Conservation (phyloP, 495 filamentous ascomycete genomes). For the Aspergillus nidulans region DNA sequence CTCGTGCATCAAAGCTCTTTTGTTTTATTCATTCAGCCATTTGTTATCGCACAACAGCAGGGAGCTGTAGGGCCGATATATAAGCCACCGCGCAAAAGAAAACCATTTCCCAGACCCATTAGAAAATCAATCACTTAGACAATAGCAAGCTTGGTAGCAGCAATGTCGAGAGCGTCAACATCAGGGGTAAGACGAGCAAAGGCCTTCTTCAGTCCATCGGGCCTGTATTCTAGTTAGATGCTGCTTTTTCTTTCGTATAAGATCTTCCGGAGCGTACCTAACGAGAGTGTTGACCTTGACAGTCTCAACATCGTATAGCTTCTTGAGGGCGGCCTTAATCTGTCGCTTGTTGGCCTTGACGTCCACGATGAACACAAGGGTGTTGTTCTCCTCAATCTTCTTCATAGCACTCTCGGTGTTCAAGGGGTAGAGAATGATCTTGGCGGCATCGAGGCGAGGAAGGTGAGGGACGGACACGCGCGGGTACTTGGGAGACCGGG, state of each 20-base stretch:
- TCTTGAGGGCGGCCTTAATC: constrained; percentile 98
- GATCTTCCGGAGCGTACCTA: constrained; percentile 53
- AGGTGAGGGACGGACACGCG: constrained; percentile 88
- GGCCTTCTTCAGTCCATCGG: constrained; percentile 97
- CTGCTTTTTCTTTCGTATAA: not conserved
- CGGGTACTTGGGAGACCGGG: constrained; percentile 91
- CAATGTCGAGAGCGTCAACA: constrained; percentile 98
- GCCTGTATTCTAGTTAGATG: constrained; percentile 48
- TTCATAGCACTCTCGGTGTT: constrained; percentile 99
- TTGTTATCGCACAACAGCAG: constrained; percentile 29
- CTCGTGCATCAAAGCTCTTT: constrained; percentile 31
- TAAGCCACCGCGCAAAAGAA: constrained; percentile 41
- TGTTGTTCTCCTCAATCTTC: constrained; percentile 99
- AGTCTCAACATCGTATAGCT: constrained; percentile 96
- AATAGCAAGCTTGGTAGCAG: constrained; percentile 96
- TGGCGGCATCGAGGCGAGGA: constrained; percentile 88
- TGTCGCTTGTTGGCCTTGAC: constrained; percentile 99
- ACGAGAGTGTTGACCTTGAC: constrained; percentile 99
- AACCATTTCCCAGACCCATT: constrained; percentile 42
- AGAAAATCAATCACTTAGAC: constrained; percentile 61
- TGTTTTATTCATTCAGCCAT: constrained; percentile 44
- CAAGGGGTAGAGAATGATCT: constrained; percentile 77
- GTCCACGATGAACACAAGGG: constrained; percentile 97
- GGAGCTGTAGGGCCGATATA: constrained; percentile 39
- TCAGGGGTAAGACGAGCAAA: constrained; percentile 91